Evolutionary conservation across 129 eudicot genomes (phyloP), one percentile per base, ranked within the genome.

Genomic region (Escallonia herrerae): DNA sequence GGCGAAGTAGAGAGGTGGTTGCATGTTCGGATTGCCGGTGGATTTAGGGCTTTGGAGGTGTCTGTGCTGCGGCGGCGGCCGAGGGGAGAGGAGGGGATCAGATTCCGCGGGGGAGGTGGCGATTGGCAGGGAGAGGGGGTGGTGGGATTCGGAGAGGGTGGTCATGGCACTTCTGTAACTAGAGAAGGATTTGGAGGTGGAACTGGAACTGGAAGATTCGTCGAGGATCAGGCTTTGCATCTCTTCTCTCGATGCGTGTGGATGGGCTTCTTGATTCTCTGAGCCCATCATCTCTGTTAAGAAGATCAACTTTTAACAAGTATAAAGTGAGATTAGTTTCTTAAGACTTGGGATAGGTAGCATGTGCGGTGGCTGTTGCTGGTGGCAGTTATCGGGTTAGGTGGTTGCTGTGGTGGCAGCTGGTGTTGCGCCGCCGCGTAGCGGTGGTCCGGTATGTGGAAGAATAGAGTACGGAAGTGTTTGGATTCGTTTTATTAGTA

Each of bases 31-130:
- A 64, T 54, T 62, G 45, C 40, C 40, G 38, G 60, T 11, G 33
- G 66, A 58, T 47, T 57, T 71, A 38, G 73, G 58, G 41, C 42
- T 41, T 62, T 15, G 49, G 9, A 56, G 15, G 72, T 76, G 56
- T 12, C 39, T n/a, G 33, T 58, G 54, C 5, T 58, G 53, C 3
- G 78, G 66, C 42, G n/a, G n/a, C n/a, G 72, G 47, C 11, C 65
- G 70, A 5, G 89, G 87, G 7, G 83, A 78, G 48, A 84, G 73
- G 48, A 87, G 70, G 39, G 95, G 91, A 86, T 86, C 97, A 67
- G 89, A 63, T 55, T 70, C 81, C 60, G 79, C 83, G 58, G 72
- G 73, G 13, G 72, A 50, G 58, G 80, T 37, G 43, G 45, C 63
- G 48, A 66, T 46, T 33, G 80, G 69, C 40, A 40, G 64, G 47